Conservation (phyloP, 768 basidiomycete genomes). For the Amanita rubescens region DNA sequence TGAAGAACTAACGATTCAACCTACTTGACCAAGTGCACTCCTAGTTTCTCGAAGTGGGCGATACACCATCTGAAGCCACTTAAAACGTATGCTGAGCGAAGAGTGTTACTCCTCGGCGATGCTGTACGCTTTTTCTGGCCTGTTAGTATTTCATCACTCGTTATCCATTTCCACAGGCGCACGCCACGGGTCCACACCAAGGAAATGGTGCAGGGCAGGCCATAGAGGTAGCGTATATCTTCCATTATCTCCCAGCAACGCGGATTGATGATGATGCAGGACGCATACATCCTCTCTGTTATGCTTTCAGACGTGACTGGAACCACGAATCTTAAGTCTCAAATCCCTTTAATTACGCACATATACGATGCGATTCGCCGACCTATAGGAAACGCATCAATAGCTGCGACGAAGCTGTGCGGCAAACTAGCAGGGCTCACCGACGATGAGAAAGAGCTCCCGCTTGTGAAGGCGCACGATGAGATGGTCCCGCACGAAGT, state of each 20-base stretch:
- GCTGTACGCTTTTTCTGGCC: slow-evolving; percentile 12
- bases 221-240: slow-evolving; percentile 35
- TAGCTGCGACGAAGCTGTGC: slow-evolving; percentile 31
- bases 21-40: slow-evolving; percentile 13
- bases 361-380: slow-evolving; percentile 46
- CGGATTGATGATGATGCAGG: slow-evolving; percentile 34
- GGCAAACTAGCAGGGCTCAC: slow-evolving; percentile 36
- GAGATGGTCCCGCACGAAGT: no score
- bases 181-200: slow-evolving; percentile 48
- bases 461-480: slow-evolving; percentile 19
- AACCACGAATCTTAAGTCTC: slow-evolving; percentile 31
- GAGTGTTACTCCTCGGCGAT: slow-evolving; percentile 17
- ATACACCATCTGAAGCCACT: no score
- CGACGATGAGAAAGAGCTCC: slow-evolving; percentile 24
- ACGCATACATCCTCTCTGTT: slow-evolving; percentile 38
- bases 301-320: slow-evolving; percentile 35
- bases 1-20: neutral
- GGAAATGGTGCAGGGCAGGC: slow-evolving; percentile 55
- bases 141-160: neutral
- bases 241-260: slow-evolving; percentile 17
- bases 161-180: slow-evolving; percentile 38
- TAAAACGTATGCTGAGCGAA: slow-evolving; percentile 11
- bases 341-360: slow-evolving; percentile 26
- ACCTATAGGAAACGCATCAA: slow-evolving; percentile 32
- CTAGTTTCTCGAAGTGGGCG: slow-evolving; percentile 14